A percentile compares a stretch with the other conserved stretches of the same genome.
These are phyloP conservation scores for Angomonas ambiguus DNA, from an alignment of 208 protist genomes.

Conservation along the genomic window DNA sequence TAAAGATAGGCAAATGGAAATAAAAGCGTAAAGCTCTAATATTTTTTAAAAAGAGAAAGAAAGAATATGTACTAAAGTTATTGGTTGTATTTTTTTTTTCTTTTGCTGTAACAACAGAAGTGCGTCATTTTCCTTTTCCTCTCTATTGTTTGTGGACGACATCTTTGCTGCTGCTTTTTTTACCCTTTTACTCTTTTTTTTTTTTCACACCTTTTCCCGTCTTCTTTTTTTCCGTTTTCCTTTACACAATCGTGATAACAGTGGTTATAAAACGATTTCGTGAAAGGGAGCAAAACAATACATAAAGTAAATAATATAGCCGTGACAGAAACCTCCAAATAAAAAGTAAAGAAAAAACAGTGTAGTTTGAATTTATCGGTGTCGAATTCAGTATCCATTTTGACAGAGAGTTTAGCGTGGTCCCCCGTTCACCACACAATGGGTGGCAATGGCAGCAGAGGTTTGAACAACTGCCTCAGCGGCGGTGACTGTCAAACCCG, in stretches of 20 bases:
- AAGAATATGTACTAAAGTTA: not conserved
- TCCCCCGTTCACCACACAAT: too few species aligned
- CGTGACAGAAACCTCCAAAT: not conserved
- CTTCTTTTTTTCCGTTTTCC: slow-evolving; percentile 9
- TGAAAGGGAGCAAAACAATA: not conserved
- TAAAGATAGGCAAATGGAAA: too few species aligned
- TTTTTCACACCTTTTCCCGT: slow-evolving; percentile 13
- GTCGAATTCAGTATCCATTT: not conserved
- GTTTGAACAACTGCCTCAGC: not conserved
- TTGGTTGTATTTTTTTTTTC: slow-evolving; percentile 13
- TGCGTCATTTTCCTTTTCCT: slow-evolving; percentile 1
- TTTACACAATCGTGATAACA: not conserved
- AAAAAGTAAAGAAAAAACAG: not conserved
- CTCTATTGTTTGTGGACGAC: not conserved
- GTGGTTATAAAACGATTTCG: not conserved
- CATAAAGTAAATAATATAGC: not conserved
- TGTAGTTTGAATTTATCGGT: not conserved
- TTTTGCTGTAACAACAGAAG: slow-evolving; percentile 10
- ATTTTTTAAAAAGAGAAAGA: not conserved
- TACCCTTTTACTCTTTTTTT: not conserved
- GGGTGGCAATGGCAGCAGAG: not conserved
- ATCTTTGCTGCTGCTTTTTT: not conserved
- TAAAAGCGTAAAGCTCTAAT: not conserved
- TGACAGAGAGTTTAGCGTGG: too few species aligned
- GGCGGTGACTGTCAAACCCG: not conserved